phyloP scores from a whole-genome alignment of 352 stramenopile species.

The Pilasporangium apinafurcum region DNA sequence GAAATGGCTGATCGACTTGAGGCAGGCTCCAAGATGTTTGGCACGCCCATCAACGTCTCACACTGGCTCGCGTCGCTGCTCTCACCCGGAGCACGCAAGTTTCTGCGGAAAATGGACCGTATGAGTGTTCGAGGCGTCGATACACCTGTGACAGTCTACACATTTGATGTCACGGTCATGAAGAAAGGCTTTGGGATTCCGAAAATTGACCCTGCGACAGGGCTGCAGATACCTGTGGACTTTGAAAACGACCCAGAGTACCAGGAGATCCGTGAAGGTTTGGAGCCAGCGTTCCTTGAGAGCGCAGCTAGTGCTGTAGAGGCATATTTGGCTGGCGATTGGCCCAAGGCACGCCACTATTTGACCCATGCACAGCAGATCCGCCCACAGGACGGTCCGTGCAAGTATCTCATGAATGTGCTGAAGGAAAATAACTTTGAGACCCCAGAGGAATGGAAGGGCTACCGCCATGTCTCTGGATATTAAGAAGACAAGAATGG shows the following conservation, averaged over 20 bases:
- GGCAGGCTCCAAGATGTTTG: slow-evolving; percentile 92
- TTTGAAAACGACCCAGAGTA: slow-evolving; percentile 83
- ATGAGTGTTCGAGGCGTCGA: slow-evolving; percentile 83
- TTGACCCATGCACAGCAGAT: slow-evolving; percentile 68
- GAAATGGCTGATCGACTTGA: slow-evolving; percentile 93
- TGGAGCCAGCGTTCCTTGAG: slow-evolving; percentile 79
- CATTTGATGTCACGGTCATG: slow-evolving; percentile 80
- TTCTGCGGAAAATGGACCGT: slow-evolving; percentile 78
- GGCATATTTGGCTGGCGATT: slow-evolving; percentile 68
- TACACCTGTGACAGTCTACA: slow-evolving; percentile 80
- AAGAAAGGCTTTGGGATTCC: slow-evolving; percentile 72
- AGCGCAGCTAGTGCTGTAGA: slow-evolving; percentile 58
- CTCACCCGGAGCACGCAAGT: slow-evolving; percentile 57
- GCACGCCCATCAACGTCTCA: slow-evolving; percentile 76
- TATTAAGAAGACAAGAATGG: no score
- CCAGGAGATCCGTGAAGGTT: slow-evolving; percentile 73
- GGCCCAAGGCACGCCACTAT: slow-evolving; percentile 68
- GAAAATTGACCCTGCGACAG: slow-evolving; percentile 54
- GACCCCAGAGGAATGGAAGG: slow-evolving; percentile 89
- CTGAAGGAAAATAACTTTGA: slow-evolving; percentile 83
- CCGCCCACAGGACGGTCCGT: slow-evolving; percentile 84
- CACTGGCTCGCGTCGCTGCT: slow-evolving; percentile 78
- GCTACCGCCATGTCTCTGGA: slow-evolving; percentile 84
- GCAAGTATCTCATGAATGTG: slow-evolving; percentile 85
- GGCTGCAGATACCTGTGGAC: slow-evolving; percentile 60